Conservation (phyloP, 495 filamentous ascomycete genomes). For the Friedmanniomyces endolithicus region DNA sequence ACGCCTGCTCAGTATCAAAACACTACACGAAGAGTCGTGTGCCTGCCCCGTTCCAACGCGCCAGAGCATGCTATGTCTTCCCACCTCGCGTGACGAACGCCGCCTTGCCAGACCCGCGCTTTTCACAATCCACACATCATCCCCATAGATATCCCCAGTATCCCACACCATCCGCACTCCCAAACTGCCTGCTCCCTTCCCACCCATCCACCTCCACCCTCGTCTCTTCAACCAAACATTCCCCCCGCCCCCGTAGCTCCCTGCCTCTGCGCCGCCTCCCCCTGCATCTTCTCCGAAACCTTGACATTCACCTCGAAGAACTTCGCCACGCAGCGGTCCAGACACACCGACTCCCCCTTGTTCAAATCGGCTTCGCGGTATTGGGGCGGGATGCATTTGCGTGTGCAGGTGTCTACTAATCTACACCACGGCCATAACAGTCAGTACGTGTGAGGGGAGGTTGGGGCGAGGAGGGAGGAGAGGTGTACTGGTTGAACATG, state of each 20-base stretch:
- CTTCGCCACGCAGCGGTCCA: slow-evolving; percentile 91
- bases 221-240: slow-evolving; percentile 2
- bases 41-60: no score
- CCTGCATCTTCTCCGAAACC: slow-evolving; percentile 72
- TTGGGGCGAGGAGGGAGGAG: not conserved
- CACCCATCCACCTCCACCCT: no score
- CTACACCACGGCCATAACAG: slow-evolving; percentile 32
- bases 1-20: not conserved
- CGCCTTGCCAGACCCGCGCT: no score
- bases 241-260: slow-evolving; percentile 28
- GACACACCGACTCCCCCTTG: slow-evolving; percentile 95
- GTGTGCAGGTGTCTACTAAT: slow-evolving; percentile 72
- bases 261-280: slow-evolving; percentile 40
- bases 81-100: no score
- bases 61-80: no score
- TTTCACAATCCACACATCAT: no score
- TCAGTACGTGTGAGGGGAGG: not conserved
- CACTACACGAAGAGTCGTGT: not conserved
- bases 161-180: no score
- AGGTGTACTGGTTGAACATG: slow-evolving; percentile 80
- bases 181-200: no score
- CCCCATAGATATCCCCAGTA: no score
- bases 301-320: slow-evolving; percentile 97
- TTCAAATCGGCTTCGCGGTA: slow-evolving; percentile 93
- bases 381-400: slow-evolving; percentile 79